phyloP scores from a whole-genome alignment of 768 basidiomycete species.

The Mrakia blollopis region DNA sequence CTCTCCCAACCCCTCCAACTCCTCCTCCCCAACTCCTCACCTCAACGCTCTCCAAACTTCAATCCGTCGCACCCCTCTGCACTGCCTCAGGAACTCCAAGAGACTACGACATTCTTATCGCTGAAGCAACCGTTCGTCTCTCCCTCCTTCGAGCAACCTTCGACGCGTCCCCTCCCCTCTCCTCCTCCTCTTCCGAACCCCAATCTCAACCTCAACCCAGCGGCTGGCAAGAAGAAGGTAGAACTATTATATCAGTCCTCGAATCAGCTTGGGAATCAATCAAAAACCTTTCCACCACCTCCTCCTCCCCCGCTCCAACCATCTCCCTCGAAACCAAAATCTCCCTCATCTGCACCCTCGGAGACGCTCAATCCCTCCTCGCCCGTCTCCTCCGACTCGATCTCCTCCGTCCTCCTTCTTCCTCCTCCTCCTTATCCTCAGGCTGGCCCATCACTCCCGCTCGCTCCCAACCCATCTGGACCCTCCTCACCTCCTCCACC shows the following conservation, averaged over 20 bases:
- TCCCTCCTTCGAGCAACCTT: no score
- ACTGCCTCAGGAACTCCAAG: conserved; percentile 2
- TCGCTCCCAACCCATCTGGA: conserved; percentile 3
- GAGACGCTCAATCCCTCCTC: conserved; percentile 25
- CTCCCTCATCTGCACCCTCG: conserved; percentile 21
- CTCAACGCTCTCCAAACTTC: not conserved
- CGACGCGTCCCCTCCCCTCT: no score
- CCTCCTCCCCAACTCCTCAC: not conserved
- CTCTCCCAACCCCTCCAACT: not conserved
- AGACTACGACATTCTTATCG: conserved; percentile 20
- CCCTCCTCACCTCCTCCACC: not conserved
- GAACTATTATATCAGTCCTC: not conserved
- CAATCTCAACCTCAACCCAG: not conserved
- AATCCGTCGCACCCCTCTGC: conserved; percentile 10
- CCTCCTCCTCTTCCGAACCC: no score
- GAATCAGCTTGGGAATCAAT: not conserved
- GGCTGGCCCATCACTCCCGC: not conserved
- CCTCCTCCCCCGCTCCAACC: not conserved
- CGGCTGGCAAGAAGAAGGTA: conserved; percentile 3
- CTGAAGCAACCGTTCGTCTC: not conserved
- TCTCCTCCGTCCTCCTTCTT: not conserved
- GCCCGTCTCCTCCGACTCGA: not conserved
- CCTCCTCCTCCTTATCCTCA: no score
- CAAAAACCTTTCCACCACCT: not conserved
- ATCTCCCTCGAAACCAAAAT: conserved; percentile 17